Evolutionary conservation across 441 rosid species (phyloP).

Genomic region (Populus trichocarpa): DNA sequence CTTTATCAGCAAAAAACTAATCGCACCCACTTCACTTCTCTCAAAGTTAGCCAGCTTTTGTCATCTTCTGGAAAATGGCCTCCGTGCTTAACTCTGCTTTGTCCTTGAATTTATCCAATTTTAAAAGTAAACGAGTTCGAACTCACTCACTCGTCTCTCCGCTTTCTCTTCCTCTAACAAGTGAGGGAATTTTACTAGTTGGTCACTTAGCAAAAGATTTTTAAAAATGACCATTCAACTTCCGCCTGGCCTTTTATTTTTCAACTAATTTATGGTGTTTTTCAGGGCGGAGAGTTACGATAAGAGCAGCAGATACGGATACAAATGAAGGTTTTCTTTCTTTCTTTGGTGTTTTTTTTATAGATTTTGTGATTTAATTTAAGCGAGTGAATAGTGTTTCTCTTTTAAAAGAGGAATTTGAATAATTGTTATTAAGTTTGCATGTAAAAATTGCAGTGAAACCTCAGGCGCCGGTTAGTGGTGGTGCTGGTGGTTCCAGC

Average conservation of each 20-base stretch:
- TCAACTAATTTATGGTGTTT: background rate
- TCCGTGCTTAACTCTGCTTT: constrained; percentile 57
- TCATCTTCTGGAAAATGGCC: constrained; percentile 42
- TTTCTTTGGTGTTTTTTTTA: background rate
- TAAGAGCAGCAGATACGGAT: constrained; percentile 85
- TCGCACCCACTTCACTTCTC: background rate
- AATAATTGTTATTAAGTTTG: background rate
- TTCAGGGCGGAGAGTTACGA: constrained; percentile 63
- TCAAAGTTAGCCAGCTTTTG: background rate
- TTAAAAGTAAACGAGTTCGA: constrained; percentile 33
- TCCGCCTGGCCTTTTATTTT: background rate
- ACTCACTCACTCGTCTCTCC: constrained; percentile 32
- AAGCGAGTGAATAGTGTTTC: background rate
- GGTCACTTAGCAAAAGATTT: background rate
- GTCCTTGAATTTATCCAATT: constrained; percentile 35
- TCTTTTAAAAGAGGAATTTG: background rate
- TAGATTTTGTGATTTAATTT: background rate
- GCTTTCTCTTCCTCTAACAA: constrained; percentile 32
- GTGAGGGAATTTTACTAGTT: constrained; percentile 35
- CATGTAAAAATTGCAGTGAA: constrained; percentile 9
- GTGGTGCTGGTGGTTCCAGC: constrained; percentile 53
- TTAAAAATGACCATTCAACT: background rate
- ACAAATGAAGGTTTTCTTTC: constrained; percentile 57
- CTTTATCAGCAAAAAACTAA: background rate
- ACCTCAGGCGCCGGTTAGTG: constrained; percentile 57